A percentile compares a stretch with the other conserved stretches of the same genome.
Conservation (phyloP, 495 filamentous ascomycete species). For the Podospora conica region DNA sequence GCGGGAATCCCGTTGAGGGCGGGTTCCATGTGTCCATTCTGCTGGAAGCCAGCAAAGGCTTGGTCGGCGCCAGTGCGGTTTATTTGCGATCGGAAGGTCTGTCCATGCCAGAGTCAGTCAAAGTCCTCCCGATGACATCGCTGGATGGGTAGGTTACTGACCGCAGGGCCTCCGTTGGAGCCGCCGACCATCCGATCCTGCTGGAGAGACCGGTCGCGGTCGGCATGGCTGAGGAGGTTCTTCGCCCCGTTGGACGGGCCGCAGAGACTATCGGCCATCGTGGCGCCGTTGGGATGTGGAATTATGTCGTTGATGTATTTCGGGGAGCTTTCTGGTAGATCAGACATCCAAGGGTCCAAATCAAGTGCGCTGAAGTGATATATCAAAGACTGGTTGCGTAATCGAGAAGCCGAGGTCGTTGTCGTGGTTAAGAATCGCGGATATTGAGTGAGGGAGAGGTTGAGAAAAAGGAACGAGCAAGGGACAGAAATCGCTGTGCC, state of each 20-base stretch:
- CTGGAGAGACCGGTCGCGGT: slow-evolving; percentile 72
- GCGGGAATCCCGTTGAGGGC: background rate
- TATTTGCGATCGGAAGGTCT: slow-evolving; percentile 30
- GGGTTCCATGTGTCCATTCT: slow-evolving; percentile 9
- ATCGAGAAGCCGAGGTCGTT: slow-evolving; percentile 11
- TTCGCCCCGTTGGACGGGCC: slow-evolving; percentile 86
- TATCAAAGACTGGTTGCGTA: background rate
- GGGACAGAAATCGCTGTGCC: background rate
- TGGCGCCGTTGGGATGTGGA: background rate
- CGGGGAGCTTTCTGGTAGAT: background rate
- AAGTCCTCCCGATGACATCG: background rate
- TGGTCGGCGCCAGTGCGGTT: slow-evolving; percentile 12
- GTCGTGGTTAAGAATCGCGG: background rate
- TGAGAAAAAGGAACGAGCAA: background rate
- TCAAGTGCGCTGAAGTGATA: no score
- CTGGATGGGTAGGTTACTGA: slow-evolving; percentile 6
- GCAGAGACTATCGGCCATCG: slow-evolving; percentile 77
- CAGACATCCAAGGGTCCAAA: background rate
- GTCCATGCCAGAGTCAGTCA: background rate
- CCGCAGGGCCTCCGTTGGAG: slow-evolving; percentile 16
- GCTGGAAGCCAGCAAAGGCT: slow-evolving; percentile 22
- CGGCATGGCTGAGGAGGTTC: slow-evolving; percentile 73
- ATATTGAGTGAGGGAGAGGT: background rate
- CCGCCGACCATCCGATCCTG: slow-evolving; percentile 57
- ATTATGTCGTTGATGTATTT: background rate